These are phyloP conservation scores for Pochonia chlamydosporia DNA, from an alignment of 2,329 filamentous ascomycete genomes.

Conservation along the genomic window DNA sequence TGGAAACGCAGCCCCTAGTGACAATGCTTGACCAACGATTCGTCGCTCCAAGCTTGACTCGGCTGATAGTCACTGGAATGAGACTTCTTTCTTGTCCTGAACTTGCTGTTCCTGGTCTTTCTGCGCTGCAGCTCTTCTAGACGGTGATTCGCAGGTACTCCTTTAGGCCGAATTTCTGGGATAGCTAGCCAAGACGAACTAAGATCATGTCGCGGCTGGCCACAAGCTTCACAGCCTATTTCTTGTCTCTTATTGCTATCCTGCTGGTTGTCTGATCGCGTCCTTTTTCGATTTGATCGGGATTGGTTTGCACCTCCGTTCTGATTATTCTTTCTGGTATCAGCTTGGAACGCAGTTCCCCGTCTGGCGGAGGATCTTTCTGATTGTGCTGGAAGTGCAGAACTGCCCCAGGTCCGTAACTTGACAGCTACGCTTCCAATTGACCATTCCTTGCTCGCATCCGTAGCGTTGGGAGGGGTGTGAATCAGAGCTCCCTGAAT, in stretches of 20 bases:
- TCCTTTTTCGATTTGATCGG: too few species aligned
- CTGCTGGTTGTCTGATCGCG: background rate
- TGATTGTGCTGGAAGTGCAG: background rate
- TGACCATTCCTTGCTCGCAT: background rate
- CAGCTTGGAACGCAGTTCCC: too few species aligned
- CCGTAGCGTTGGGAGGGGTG: background rate
- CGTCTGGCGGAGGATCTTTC: too few species aligned
- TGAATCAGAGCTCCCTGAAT: too few species aligned
- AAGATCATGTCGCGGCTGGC: background rate
- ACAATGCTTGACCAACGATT: too few species aligned
- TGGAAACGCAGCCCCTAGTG: too few species aligned
- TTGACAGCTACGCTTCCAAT: background rate
- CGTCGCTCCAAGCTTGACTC: too few species aligned
- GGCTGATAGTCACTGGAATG: too few species aligned
- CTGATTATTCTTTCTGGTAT: background rate
- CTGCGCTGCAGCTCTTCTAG: background rate
- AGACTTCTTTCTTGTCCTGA: too few species aligned
- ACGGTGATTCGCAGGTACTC: background rate
- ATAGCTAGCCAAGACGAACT: background rate
- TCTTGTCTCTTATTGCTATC: background rate
- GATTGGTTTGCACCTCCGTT: too few species aligned
- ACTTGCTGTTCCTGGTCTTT: too few species aligned
- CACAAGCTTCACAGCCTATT: background rate
- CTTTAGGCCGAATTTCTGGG: background rate
- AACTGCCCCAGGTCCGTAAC: background rate